Conservation (phyloP, 495 filamentous ascomycete genomes). For the Hyaloscypha variabilis region DNA sequence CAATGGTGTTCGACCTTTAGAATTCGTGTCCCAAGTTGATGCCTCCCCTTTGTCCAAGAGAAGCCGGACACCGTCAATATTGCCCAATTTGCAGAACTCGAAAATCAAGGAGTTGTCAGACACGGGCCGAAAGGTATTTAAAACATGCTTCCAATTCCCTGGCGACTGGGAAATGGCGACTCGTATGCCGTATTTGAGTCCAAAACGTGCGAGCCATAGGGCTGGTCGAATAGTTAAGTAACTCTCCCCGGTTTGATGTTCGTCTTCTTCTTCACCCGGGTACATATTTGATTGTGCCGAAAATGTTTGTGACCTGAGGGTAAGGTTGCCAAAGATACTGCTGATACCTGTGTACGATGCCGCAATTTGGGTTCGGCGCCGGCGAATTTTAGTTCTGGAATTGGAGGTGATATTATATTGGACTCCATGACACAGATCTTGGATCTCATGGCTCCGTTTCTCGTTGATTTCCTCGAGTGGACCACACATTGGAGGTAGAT, state of each 20-base stretch:
- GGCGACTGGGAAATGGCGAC: not conserved
- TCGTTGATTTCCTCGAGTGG: too few species aligned
- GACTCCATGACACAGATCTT: too few species aligned
- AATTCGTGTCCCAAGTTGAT: conserved; percentile 10
- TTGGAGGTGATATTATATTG: too few species aligned
- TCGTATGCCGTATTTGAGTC: not conserved
- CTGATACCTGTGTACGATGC: too few species aligned
- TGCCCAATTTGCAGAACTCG: not conserved
- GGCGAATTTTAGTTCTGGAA: too few species aligned
- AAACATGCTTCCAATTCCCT: not conserved
- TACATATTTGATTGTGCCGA: not conserved
- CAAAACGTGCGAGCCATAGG: not conserved
- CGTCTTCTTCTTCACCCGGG: not conserved
- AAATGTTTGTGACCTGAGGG: not conserved
- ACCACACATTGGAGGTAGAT: too few species aligned
- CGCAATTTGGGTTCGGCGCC: too few species aligned
- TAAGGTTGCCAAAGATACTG: too few species aligned
- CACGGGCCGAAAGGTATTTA: conserved; percentile 1
- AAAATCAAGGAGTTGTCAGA: conserved; percentile 5
- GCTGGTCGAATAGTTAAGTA: not conserved
- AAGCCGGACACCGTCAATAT: not conserved
- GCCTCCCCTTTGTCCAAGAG: not conserved
- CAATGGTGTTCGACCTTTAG: not conserved
- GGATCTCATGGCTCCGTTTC: too few species aligned
- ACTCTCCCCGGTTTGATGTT: not conserved